These are phyloP conservation scores for Boletus barrowsii DNA, from an alignment of 768 basidiomycete species.

Conservation along the genomic window DNA sequence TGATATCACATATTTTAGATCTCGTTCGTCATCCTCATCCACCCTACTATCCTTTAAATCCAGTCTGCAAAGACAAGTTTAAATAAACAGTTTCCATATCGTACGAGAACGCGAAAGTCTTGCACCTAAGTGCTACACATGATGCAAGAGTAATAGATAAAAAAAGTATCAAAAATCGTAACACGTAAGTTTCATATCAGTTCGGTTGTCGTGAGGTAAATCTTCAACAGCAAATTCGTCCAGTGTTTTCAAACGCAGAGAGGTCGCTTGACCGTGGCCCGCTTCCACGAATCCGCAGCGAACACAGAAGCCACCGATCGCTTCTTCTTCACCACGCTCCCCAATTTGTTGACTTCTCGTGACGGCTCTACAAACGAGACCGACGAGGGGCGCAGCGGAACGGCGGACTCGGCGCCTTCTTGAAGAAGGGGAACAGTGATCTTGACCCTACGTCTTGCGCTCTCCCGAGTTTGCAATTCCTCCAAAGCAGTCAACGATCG, in stretches of 20 bases:
- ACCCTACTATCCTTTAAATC: not conserved
- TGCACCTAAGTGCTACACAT: not conserved
- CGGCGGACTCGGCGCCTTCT: not conserved
- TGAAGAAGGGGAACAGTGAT: constrained; percentile 17
- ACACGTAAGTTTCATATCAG: not conserved
- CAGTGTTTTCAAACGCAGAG: constrained; percentile 8
- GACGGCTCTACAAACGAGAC: not conserved
- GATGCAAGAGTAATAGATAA: not conserved
- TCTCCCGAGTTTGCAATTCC: constrained; percentile 7
- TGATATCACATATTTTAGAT: not conserved
- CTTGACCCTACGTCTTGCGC: constrained; percentile 14
- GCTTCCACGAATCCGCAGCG: constrained; percentile 8
- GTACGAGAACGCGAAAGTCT: too few relatives aligned
- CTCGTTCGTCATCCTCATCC: too few relatives aligned
- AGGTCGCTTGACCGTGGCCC: constrained; percentile 16
- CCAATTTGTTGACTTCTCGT: not conserved
- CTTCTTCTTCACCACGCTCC: constrained; percentile 3
- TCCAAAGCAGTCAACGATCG: constrained; percentile 24
- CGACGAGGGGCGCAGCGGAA: not conserved
- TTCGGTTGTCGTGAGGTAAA: not conserved
- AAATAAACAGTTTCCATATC: too few relatives aligned
- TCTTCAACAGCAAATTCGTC: not conserved
- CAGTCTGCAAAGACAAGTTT: not conserved
- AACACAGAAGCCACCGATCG: constrained; percentile 5
- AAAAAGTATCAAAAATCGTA: not conserved